Evolutionary conservation across 1,284 basidiomycete species (phyloP), one percentile per base, ranked within the genome.

Genomic region (Ganoderma leucocontextum): DNA sequence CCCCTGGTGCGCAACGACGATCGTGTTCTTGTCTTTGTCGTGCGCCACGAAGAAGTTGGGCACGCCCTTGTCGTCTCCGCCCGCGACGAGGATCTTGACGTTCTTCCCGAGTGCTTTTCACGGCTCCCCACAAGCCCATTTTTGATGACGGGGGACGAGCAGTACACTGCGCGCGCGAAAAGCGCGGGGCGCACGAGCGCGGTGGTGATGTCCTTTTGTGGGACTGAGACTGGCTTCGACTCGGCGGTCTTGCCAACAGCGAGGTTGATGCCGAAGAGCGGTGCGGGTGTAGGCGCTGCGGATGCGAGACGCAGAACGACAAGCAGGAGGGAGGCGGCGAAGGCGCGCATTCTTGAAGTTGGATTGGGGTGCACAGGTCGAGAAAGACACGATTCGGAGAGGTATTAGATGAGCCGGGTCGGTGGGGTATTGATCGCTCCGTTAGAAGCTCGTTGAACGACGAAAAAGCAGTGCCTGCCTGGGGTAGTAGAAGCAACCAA

Each of bases 51-150:
- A 85, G 73, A 81, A 72, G 44, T 64, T 62, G 38, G 67, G 67
- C 25, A 65, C 35, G 15, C 38, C 38, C 8, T 71, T 66, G 3
- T 88, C 87, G 72, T 91, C 83, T 6, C 89, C 90, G 38, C 90
- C 90, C 1, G 88, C 81, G 15, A 87, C 87, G 4, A 87, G 77
- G 1, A 88, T 85, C n/a, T 82, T 60, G 71, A 91, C 90, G 15
- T 76, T 80, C 22, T 36, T 25, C 2, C 85, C 72, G 67, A 87
- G 88, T 7, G 82, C 84, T 22, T 83, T 65, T 79, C 77, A 35
- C 77, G 79, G 63, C 70, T 72, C 75, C 35, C 83, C 83, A 66
- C 83, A 84, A n/a, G 75, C 73, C 78, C 78, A 80, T 64, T 69
- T 76, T 75, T 72, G 8, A 84, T 78, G 9, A 76, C 72, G 12